Evolutionary conservation across 495 filamentous ascomycete genomes (phyloP), one percentile per base, ranked within the genome.

Genomic region (Neurospora sp.): DNA sequence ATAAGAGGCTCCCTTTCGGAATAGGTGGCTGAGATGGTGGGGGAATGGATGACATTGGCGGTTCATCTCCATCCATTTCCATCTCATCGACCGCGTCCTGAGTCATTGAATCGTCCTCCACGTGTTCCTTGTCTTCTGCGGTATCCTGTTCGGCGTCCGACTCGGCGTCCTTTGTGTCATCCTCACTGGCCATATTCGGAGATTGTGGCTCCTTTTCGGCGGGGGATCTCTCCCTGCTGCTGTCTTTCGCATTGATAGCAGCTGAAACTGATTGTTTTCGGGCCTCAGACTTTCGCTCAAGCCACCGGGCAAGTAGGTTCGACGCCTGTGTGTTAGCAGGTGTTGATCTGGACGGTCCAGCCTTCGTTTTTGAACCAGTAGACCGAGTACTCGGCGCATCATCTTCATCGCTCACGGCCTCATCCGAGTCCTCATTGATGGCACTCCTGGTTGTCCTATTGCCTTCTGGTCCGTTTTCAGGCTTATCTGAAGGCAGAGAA

Each of bases 11-110:
- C 46, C 70, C 73, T 71, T 73, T 79, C 18, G 76, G 70, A 0
- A 69, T 76, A 11, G 80, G 74, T 14, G 75, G 77, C 46, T 84
- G 83, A 72, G 84, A 80, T 23, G 82, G 80, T n/a, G 80, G 82
- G 48, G 79, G 76, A 69, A 85, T 74, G 12, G 82, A 76, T 14
- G 76, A 78, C 69, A 85, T 75, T 37, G 78, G 76, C 4, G 80
- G 77, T 44, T 84, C 80, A 40, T 76, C 54, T 39, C 72, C 69
- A 23, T 73, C 73, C n/a, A 35, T 46, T 8, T 54, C 69, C 40
- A 66, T 72, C 1, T 75, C 70, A 40, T 76, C 74, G 0, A 41
- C 38, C 27, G 8, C 31, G 0, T 35, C 27, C 2, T 1, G 5
- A 39, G 12, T 20, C 70, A 20, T 31, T 38, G 14, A 72, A 5